Evolutionary conservation across 192 early-diverging fungal species (phyloP), one percentile per base, ranked within the genome.

Genomic region (Coemansia sp.): DNA sequence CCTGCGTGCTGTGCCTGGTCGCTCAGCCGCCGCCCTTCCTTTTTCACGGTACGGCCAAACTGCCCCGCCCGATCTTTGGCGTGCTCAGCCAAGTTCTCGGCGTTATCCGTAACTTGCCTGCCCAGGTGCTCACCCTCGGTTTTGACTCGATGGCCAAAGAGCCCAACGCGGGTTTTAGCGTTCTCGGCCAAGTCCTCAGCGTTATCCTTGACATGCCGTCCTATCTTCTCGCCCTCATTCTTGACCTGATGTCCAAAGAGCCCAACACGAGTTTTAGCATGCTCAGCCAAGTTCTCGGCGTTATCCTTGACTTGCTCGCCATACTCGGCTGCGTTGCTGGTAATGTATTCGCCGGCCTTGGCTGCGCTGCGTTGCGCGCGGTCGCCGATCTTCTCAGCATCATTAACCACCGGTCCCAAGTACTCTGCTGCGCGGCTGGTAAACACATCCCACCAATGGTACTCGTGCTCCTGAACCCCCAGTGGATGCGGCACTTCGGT

Each of bases 371-470:
- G 45, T 48, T 65, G 61, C 2, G 65, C 66, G 0, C 62, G 39
- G 18, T 48, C 60, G 11, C 64, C 23, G 13, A 65, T 22, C 8
- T 51, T 18, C 54, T 56, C 57, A 19, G 70, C 66, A n/a, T 39
- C 49, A 24, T 68, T 50, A 16, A 24, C 24, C 41, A 57, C 68
- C 18, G 63, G 64, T 5, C 22, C 64, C 24, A 78, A 41, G 20
- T 69, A 45, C 32, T 35, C 63, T 0, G 68, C 62, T 2, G 71
- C 70, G 10, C 64, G 64, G 20, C 57, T 62, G 35, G 76, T 64
- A 13, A 73, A 41, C 20, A 64, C 71, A 53, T 73, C 71, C 76
- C 76, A 79, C 76, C 62, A 73, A 57, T 70, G 76, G 23, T 67
- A 73, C 49, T 66, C 65, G 35, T 58, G 53, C 14, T 62, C 62